A percentile compares a stretch with the other conserved stretches of the same genome.
Conservation (phyloP, 805 yeast genomes). For the Pichia californica region DNA sequence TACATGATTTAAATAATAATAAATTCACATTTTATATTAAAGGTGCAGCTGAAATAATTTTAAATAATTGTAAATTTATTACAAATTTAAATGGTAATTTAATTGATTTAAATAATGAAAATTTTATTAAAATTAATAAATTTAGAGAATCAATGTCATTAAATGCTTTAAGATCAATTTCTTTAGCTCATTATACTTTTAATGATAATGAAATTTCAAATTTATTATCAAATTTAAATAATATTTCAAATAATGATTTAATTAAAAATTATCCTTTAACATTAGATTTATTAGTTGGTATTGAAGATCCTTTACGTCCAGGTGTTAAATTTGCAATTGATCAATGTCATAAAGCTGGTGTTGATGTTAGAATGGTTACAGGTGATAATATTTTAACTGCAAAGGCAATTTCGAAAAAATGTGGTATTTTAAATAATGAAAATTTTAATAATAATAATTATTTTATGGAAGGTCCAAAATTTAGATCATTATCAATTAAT, state of each 20-base stretch:
- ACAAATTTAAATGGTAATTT: slow-evolving; percentile 3
- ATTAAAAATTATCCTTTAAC: slow-evolving; percentile 29
- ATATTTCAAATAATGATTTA: slow-evolving; percentile 5
- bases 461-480: slow-evolving; percentile 90
- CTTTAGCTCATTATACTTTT: slow-evolving; percentile 78
- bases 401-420: slow-evolving; percentile 77
- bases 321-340: slow-evolving; percentile 88
- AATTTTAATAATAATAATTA: slow-evolving; percentile 46
- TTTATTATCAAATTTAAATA: slow-evolving; percentile 43
- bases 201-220: slow-evolving; percentile 13
- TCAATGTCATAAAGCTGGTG: slow-evolving; percentile 87
- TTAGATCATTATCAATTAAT: slow-evolving; percentile 55
- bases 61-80: slow-evolving; percentile 45
- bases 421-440: slow-evolving; percentile 64
- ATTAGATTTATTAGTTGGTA: slow-evolving; percentile 78
- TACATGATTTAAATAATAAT: slow-evolving; percentile 35
- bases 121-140: slow-evolving; percentile 18
- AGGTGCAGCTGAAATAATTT: slow-evolving; percentile 92
- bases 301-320: slow-evolving; percentile 87
- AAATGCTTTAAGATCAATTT: slow-evolving; percentile 80
- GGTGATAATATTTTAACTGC: slow-evolving; percentile 95
- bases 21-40: slow-evolving; percentile 63
- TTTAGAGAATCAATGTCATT: slow-evolving; percentile 50
- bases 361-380: slow-evolving; percentile 94
- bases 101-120: neutral